Percentiles rank a stretch among this genome's conserved stretches.
Evolutionary conservation across 306 rosid genomes (phyloP).

Genomic region (Corylus heterophylla): DNA sequence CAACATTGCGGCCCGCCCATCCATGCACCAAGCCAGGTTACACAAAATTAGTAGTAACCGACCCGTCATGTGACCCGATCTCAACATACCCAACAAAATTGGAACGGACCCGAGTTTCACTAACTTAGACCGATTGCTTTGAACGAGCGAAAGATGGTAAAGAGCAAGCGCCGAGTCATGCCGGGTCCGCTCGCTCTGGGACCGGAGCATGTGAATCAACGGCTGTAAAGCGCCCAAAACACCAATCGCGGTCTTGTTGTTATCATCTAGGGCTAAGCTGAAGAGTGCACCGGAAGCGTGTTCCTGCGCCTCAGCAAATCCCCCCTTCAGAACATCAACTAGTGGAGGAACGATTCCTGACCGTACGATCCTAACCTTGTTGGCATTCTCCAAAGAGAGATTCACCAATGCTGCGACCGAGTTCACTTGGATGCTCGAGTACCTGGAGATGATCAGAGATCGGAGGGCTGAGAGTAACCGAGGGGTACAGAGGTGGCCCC

Average conservation of each 20-base stretch:
- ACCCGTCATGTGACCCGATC: slow-evolving; percentile 58
- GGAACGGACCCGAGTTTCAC: slow-evolving; percentile 71
- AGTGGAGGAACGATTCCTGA: slow-evolving; percentile 83
- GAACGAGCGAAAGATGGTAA: slow-evolving; percentile 70
- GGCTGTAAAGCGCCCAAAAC: slow-evolving; percentile 83
- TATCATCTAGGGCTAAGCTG: slow-evolving; percentile 74
- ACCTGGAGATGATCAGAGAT: slow-evolving; percentile 46
- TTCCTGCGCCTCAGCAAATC: slow-evolving; percentile 79
- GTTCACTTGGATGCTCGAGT: slow-evolving; percentile 59
- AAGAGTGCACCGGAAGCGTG: slow-evolving; percentile 81
- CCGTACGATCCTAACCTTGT: slow-evolving; percentile 84
- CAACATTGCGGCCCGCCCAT: slow-evolving; percentile 73
- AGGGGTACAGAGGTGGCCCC: slow-evolving; percentile 56
- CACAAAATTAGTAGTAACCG: slow-evolving; percentile 50
- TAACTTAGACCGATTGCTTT: slow-evolving; percentile 73
- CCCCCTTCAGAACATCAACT: slow-evolving; percentile 60
- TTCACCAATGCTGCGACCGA: slow-evolving; percentile 78
- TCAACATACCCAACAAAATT: slow-evolving; percentile 52
- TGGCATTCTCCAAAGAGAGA: slow-evolving; percentile 59
- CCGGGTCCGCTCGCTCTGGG: slow-evolving; percentile 71
- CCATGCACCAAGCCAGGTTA: slow-evolving; percentile 55
- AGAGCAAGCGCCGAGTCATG: slow-evolving; percentile 82
- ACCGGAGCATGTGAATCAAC: slow-evolving; percentile 57
- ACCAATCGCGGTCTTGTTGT: slow-evolving; percentile 77
- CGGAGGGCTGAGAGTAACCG: slow-evolving; percentile 52